Percentiles rank a stretch among this genome's conserved stretches.
Evolutionary conservation across 257 asterid species (phyloP).

Genomic region (Fraxinus excelsior): DNA sequence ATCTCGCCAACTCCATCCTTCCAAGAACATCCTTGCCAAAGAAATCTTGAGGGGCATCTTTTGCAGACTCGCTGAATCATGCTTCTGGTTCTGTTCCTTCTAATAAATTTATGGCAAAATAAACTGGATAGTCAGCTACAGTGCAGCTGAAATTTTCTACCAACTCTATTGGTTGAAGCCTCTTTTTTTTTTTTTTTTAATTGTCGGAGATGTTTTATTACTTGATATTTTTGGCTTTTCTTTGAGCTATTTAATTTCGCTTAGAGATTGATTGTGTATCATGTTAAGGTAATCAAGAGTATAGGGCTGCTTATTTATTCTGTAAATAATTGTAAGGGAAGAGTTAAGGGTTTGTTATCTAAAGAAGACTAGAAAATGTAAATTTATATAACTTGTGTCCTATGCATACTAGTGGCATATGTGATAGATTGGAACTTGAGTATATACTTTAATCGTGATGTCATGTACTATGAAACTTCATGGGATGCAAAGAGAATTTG

Average conservation of each 20-base stretch:
- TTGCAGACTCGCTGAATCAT: slow-evolving; percentile 11
- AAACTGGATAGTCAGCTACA: slow-evolving; percentile 30
- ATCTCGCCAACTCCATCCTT: slow-evolving; percentile 64
- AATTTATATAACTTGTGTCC: too few species aligned
- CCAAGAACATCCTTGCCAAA: slow-evolving; percentile 40
- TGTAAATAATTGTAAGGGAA: slow-evolving; percentile 29
- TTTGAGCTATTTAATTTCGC: slow-evolving; percentile 11
- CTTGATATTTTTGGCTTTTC: slow-evolving; percentile 11
- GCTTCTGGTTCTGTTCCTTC: slow-evolving; percentile 23
- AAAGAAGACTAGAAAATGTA: too few species aligned
- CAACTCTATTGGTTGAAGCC: background rate
- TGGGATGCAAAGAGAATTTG: background rate
- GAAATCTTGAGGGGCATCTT: slow-evolving; percentile 36
- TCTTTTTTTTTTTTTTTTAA: background rate
- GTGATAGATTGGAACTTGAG: background rate
- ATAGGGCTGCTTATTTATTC: slow-evolving; percentile 22
- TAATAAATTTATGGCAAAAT: slow-evolving; percentile 32
- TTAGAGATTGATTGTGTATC: slow-evolving; percentile 26
- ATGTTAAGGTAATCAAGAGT: slow-evolving; percentile 18
- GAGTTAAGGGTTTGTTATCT: background rate
- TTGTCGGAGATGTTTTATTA: background rate
- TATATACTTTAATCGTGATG: too few species aligned
- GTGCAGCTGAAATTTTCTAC: slow-evolving; percentile 24
- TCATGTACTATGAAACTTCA: too few species aligned
- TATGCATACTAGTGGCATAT: too few species aligned